Evolutionary conservation across 768 basidiomycete species (phyloP), one percentile per base, ranked within the genome.

Genomic region (Terana coerulea): DNA sequence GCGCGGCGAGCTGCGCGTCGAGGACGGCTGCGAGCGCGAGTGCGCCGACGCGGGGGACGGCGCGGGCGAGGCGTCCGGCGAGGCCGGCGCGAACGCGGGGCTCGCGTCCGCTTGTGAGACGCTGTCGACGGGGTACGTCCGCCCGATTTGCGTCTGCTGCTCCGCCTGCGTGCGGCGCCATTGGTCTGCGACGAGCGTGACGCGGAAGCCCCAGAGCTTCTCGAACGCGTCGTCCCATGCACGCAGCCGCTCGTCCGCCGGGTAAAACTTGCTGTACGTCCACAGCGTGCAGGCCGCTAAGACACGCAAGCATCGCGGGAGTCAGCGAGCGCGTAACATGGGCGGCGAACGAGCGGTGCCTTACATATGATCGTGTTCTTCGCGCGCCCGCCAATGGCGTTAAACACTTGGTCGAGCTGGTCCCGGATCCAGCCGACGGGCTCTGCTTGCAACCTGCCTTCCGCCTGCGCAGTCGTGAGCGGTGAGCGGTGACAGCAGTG

Each of bases 181-280:
- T 46, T 65, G 59, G 17, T 59, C 54, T 31, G 64, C 64, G 49
- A 65, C 64, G 43, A 62, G 47, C n/a, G 59, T 45, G 44, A 65
- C 60, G 48, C 59, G 57, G 49, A 82, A 78, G 19, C 87, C 87
- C 78, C 80, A 86, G 17, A 77, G 64, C 52, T 82, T 83, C 61
- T 84, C 81, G 49, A 85, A 86, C 36, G 84, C 79, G 31, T 70
- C 68, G 45, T 74, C 78, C 85, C 81, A 86, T 31, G 66, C 69
- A n/a, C 75, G 72, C 54, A 88, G 61, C 49, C 72, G 72, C 22
- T 73, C 68, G 53, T 80, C 80, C 52, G 84, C 79, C 24, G 76
- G 74, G 51, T 75, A 76, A 60, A 86, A 85, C 62, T 81, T 84
- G 67, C 83, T 76, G 52, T 86, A 75, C 14, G 83, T 74, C 81